Evolutionary conservation across 148 eudicot genomes (phyloP), one percentile per base, ranked within the genome.

Genomic region (Arctostaphylos glauca): DNA sequence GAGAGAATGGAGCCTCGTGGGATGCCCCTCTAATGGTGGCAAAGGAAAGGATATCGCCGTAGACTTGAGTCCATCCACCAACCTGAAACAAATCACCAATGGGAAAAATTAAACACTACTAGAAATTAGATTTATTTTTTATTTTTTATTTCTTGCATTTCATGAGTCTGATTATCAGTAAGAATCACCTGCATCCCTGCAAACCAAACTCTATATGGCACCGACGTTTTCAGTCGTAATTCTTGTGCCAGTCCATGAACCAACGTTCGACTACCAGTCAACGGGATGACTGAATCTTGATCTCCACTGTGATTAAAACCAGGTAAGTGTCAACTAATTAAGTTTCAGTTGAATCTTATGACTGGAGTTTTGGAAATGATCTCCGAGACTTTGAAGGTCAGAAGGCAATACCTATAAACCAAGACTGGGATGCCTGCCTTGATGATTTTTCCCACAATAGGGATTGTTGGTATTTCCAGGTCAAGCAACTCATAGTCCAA

Each of bases 11-110:
- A 77, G 89, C 82, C 74, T 88, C 89, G 46, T 88, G 90, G 7
- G 88, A 84, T 31, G 88, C 90, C 68, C 90, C 90, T 86, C 90
- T 86, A n/a, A 88, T 60, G 12, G 90, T 88, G 19, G 89, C 90
- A 78, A 84, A 88, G 3, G 87, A 82, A 19, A 88, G 79, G n/a
- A 82, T 77, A 43, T 83, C 56, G 49, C 81, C 87, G 46, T 84
- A 86, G 53, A 77, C 85, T 83, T 84, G 86, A 80, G 89, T 86
- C 90, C 90, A 88, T 38, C 90, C 90, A 5, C 90, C 90, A 44
- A 86, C 90, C 90, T 88, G 85, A 21, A 79, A 73, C 13, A 7
- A 46, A 9, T 6, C 5, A 38, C n/a, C 8, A 41, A 72, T 3
- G 2, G n/a, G 38, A 58, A 25, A 23, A 10, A 4, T 43, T 48